Evolutionary conservation across 495 filamentous ascomycete genomes (phyloP).

Genomic region (Talaromyces liani): DNA sequence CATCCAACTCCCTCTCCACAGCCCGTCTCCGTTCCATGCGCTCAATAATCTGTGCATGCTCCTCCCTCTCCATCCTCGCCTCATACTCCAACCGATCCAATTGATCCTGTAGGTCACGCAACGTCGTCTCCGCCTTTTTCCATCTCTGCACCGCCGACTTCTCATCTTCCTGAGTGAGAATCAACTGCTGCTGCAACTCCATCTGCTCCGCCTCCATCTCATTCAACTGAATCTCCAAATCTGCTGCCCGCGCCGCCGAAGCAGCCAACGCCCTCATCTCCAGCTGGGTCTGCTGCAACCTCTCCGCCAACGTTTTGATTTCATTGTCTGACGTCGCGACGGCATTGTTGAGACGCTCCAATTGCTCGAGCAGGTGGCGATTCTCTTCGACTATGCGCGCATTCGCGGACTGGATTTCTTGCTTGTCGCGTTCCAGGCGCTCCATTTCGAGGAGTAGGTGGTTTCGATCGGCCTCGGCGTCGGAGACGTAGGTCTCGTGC

Average conservation of each 20-base stretch:
- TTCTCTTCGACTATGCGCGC: conserved; percentile 72
- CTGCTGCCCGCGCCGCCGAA: conserved; percentile 64
- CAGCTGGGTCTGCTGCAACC: conserved; percentile 64
- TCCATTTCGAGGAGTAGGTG: conserved; percentile 65
- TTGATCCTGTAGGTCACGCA: conserved; percentile 72
- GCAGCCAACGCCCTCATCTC: conserved; percentile 66
- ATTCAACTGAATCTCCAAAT: conserved; percentile 69
- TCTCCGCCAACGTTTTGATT: conserved; percentile 61
- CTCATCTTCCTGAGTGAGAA: conserved; percentile 59
- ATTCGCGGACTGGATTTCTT: conserved; percentile 65
- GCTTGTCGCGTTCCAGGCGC: conserved; percentile 69
- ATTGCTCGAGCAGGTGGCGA: conserved; percentile 63
- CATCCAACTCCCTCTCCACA: conserved; percentile 70
- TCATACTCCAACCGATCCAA: conserved; percentile 85
- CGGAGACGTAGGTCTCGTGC: conserved; percentile 87
- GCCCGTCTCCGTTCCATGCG: conserved; percentile 70
- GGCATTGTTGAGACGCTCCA: conserved; percentile 71
- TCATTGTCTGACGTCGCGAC: conserved; percentile 69
- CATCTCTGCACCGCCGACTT: conserved; percentile 71
- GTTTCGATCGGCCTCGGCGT: conserved; percentile 74
- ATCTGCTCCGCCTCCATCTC: conserved; percentile 75
- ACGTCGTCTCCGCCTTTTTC: conserved; percentile 69
- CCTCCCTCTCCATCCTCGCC: conserved; percentile 70
- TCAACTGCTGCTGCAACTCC: conserved; percentile 57
- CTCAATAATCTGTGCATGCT: conserved; percentile 71